These are phyloP conservation scores for Dothistroma septosporum DNA, from an alignment of 2,329 filamentous ascomycete species.

Conservation along the genomic window DNA sequence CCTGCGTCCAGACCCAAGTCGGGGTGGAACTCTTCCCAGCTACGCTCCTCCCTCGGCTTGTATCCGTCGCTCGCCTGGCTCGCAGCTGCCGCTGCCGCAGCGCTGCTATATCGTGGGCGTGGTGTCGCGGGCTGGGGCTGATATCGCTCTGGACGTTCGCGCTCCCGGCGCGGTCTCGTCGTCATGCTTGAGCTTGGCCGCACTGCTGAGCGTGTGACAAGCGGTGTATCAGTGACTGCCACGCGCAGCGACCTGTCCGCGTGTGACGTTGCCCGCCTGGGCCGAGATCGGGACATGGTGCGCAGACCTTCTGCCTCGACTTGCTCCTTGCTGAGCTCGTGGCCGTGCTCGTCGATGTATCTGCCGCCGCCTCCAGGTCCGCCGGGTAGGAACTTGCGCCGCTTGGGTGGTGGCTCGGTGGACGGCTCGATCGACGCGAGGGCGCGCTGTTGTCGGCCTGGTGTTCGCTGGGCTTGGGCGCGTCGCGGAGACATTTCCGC, in stretches of 20 bases:
- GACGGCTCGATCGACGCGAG: constrained; percentile 30
- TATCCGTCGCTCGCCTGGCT: constrained; percentile 92
- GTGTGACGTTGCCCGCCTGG: constrained; percentile 8
- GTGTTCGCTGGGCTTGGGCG: constrained; percentile 29
- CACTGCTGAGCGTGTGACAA: constrained; percentile 20
- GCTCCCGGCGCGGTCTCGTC: constrained; percentile 30
- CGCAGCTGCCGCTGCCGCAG: constrained; percentile 80
- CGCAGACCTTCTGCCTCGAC: constrained; percentile 36
- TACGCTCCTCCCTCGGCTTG: constrained; percentile 92
- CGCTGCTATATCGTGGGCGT: constrained; percentile 73
- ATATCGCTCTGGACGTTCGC: constrained; percentile 28
- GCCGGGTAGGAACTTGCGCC: constrained; percentile 69
- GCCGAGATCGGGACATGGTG: constrained; percentile 34
- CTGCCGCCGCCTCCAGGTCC: constrained; percentile 81
- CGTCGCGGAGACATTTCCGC: constrained; percentile 26
- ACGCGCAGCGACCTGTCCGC: constrained; percentile 1
- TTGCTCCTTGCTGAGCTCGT: constrained; percentile 50
- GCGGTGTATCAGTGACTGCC: constrained; percentile 14
- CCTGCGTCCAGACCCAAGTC: constrained; percentile 83
- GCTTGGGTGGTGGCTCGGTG: constrained; percentile 37
- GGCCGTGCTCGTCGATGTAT: constrained; percentile 69
- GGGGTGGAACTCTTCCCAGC: constrained; percentile 97
- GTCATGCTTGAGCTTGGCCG: constrained; percentile 16
- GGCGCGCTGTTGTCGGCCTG: constrained; percentile 25
- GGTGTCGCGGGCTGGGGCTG: constrained; percentile 43